Percentiles rank a stretch among this genome's conserved stretches.
These are phyloP conservation scores for Vitis cinerea DNA, from an alignment of 164 flowering plant genomes.

Conservation along the genomic window DNA sequence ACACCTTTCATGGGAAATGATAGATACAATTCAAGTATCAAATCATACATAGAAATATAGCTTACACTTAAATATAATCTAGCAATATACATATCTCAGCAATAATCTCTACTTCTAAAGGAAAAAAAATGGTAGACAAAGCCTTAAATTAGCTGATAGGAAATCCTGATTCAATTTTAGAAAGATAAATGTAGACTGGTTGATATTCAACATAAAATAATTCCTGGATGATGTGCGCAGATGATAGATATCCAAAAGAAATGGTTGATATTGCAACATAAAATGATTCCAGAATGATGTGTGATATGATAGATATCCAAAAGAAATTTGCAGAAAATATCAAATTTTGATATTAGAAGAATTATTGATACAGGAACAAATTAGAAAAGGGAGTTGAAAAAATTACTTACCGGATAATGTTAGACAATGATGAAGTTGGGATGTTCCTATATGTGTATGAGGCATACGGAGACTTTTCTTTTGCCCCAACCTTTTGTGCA, in stretches of 20 bases:
- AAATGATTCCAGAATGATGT: not conserved
- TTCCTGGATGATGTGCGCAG: not conserved
- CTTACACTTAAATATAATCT: no score
- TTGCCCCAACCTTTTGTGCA: conserved; percentile 29
- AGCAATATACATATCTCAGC: no score
- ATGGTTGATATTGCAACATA: not conserved
- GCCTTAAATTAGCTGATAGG: no score
- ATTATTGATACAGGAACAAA: not conserved
- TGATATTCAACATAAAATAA: not conserved
- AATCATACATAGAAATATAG: no score
- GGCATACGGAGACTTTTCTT: conserved; percentile 26
- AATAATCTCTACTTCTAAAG: no score
- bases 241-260: not conserved
- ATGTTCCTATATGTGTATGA: conserved; percentile 21
- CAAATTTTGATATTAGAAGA: not conserved
- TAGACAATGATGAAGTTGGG: conserved; percentile 23
- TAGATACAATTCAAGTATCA: no score
- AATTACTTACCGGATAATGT: conserved; percentile 22
- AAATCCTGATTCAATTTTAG: no score
- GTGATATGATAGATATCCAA: not conserved
- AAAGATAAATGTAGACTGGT: not conserved
- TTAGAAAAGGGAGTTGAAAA: not conserved
- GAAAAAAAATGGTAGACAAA: no score
- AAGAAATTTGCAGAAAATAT: not conserved
- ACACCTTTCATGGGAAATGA: no score